Percentiles rank a stretch among this genome's conserved stretches.
phyloP scores from a whole-genome alignment of 2,329 filamentous ascomycete genomes.

The Phaeosphaeriaceae sp. region DNA sequence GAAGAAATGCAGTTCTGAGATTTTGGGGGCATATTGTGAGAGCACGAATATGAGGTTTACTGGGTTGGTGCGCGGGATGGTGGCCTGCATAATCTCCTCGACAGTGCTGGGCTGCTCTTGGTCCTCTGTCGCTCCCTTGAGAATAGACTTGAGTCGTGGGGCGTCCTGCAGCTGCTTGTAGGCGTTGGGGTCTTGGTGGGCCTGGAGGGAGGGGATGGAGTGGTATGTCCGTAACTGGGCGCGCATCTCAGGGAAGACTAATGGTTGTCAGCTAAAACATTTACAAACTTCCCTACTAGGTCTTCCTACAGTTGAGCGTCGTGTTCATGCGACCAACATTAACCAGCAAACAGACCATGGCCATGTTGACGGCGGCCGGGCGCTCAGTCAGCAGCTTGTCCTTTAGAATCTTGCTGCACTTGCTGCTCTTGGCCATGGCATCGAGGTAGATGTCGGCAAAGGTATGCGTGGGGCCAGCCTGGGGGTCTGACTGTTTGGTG shows the following conservation, averaged over 20 bases:
- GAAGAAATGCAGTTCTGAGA: constrained; percentile 92
- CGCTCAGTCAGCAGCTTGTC: constrained; percentile 94
- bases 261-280: constrained; percentile 21
- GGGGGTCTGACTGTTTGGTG: constrained; percentile 86
- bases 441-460: constrained; percentile 98
- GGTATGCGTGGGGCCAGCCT: constrained; percentile 68
- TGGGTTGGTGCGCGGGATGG: constrained; percentile 85
- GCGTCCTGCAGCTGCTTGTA: constrained; percentile 99
- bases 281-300: no score
- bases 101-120: constrained; percentile 80
- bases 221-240: constrained; percentile 97
- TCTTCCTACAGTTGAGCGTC: constrained; percentile 95
- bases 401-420: constrained; percentile 97
- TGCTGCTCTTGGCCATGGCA: constrained; percentile 97
- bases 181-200: constrained; percentile 90
- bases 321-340: constrained; percentile 99
- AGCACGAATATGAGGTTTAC: constrained; percentile 97
- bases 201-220: constrained; percentile 94
- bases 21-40: constrained; percentile 84
- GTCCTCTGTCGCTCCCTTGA: constrained; percentile 97
- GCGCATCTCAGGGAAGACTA: constrained; percentile 99
- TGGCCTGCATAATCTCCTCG: constrained; percentile 75
- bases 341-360: constrained; percentile 97
- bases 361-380: constrained; percentile 94
- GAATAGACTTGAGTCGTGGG: constrained; percentile 91